Base-by-base conservation (phyloP, 2,329 filamentous ascomycete genomes). In the Neonectria magnoliae region DNA sequence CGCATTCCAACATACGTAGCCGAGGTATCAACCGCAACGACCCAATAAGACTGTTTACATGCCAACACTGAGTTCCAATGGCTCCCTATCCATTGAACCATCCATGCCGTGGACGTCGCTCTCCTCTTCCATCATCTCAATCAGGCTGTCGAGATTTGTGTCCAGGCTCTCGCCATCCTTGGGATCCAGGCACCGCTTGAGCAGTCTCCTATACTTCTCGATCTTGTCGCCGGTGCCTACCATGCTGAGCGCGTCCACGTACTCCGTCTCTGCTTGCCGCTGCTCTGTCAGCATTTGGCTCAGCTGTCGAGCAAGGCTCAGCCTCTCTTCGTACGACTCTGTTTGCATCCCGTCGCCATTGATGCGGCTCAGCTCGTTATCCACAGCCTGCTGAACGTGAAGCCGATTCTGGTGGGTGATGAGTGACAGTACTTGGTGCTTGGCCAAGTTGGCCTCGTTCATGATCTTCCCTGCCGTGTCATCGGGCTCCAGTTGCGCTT, bases 151-250 rank as follows among this genome's bases (percentile, higher is more conserved):
- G 55, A 90, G 78, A 72, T 88, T 89, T 48, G 84, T 82, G 76
- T 93, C 91, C 38, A 93, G 84, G 68, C 88, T 90, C 69, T 92
- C 89, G 62, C 84, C 84, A 54, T 92, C 90, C 69, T 87, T 84
- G 16, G 89, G 84, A 27, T 90, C 90, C 29, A 94, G 81, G 64
- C 91, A 93, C 64, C 87, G 86, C 64, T 87, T 87, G 33, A 93
- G 87, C 31, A 94, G 83, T 60, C 86, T 86, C 66, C 91, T 85
- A 77, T 94, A 95, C 76, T 90, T 88, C 70, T 90, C 90, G 68
- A 92, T 91, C 75, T 90, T 89, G 76, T 93, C 90, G 38, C 90
- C 89, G 41, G 90, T 88, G 45, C 91, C 91, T 11, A 91, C 89
- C 67, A 89, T 85, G 48, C 87, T 87, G 50, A 93, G 81, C 13